Conservation (phyloP, 1,139 yeast genomes). For the Hanseniaspora sp. region DNA sequence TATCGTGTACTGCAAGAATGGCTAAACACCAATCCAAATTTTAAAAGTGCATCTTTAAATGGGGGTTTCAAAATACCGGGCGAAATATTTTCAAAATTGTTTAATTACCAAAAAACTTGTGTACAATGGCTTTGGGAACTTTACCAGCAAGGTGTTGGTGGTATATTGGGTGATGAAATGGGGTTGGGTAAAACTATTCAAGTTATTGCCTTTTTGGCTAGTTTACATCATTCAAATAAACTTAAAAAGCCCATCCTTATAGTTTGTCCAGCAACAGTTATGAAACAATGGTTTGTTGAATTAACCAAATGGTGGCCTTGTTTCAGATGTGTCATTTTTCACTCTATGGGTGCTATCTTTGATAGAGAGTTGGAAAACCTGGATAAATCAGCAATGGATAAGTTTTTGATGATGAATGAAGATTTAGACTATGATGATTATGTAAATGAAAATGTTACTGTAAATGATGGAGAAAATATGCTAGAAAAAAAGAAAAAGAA, state of each 20-base stretch:
- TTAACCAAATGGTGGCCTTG: constrained; percentile 99
- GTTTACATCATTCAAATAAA: constrained; percentile 69
- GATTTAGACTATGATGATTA: constrained; percentile 34
- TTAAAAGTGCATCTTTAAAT: constrained; percentile 64
- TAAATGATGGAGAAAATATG: constrained; percentile 22
- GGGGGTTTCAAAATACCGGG: constrained; percentile 72
- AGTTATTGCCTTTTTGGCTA: constrained; percentile 79
- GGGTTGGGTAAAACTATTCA: constrained; percentile 94
- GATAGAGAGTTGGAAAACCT: constrained; percentile 31
- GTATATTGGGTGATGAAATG: constrained; percentile 96
- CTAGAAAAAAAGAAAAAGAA: constrained; percentile 12
- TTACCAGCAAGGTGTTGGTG: constrained; percentile 78
- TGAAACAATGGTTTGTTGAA: constrained; percentile 93
- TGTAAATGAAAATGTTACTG: constrained; percentile 22
- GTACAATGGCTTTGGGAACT: constrained; percentile 74
- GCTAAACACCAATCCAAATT: constrained; percentile 64
- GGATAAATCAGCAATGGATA: constrained; percentile 31
- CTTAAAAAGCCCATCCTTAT: constrained; percentile 68
- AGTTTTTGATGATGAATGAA: constrained; percentile 38
- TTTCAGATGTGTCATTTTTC: constrained; percentile 70
- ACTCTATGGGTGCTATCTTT: constrained; percentile 90
- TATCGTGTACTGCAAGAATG: constrained; percentile 36
- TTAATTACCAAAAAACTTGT: constrained; percentile 84
- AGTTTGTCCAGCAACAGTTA: constrained; percentile 93
- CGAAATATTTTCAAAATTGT: constrained; percentile 73